Conservation (phyloP, 495 filamentous ascomycete species). For the Neurospora tetrasperma region DNA sequence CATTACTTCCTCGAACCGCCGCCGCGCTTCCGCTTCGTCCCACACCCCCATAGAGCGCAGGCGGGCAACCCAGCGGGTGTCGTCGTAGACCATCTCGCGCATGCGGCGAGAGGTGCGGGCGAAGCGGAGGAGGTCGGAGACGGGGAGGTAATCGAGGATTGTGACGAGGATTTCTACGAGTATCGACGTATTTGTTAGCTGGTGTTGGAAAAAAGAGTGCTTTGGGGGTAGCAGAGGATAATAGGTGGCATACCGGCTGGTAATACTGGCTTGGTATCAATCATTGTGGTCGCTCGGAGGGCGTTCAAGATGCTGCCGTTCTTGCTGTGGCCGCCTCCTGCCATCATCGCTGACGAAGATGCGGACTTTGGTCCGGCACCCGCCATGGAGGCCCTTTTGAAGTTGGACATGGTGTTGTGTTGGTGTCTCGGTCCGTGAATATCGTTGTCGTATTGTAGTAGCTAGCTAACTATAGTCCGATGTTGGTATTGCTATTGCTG, state of each 20-base stretch:
- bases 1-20: slow-evolving; percentile 63
- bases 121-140: slow-evolving; percentile 72
- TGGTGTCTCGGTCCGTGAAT: not conserved
- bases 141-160: slow-evolving; percentile 80
- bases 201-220: too few species aligned
- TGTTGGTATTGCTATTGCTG: not conserved
- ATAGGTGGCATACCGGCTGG: slow-evolving; percentile 55
- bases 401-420: slow-evolving; percentile 13
- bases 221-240: too few species aligned
- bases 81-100: slow-evolving; percentile 98
- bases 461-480: not conserved
- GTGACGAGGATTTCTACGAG: slow-evolving; percentile 65
- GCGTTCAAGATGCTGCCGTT: slow-evolving; percentile 54
- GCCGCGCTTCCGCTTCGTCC: slow-evolving; percentile 81
- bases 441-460: not conserved
- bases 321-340: not conserved
- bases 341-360: not conserved
- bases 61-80: slow-evolving; percentile 83
- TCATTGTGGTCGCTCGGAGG: slow-evolving; percentile 65
- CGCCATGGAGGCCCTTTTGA: slow-evolving; percentile 8
- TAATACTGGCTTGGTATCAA: slow-evolving; percentile 61
- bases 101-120: slow-evolving; percentile 82
- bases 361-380: slow-evolving; percentile 5
- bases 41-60: slow-evolving; percentile 81
- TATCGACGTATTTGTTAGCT: too few species aligned